Evolutionary conservation across 169 alveolate species (phyloP).

Genomic region (Plasmodium gonderi): DNA sequence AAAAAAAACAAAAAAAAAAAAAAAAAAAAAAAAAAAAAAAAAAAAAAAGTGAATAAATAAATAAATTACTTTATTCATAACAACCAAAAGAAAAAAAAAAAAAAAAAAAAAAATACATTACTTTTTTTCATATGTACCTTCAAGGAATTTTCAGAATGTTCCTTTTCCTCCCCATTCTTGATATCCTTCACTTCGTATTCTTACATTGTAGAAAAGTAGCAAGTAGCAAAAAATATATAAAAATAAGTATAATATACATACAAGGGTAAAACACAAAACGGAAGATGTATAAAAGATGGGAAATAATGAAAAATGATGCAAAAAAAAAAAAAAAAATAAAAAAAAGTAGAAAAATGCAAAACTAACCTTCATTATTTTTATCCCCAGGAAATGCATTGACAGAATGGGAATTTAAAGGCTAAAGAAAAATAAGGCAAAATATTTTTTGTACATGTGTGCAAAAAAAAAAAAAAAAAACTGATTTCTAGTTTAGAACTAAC

Average conservation of each 20-base stretch:
- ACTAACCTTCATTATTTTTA: constrained; percentile 23
- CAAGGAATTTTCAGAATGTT: constrained; percentile 40
- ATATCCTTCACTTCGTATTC: constrained; percentile 42
- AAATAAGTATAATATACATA: neutral
- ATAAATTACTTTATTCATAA: neutral
- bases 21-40: too few species aligned
- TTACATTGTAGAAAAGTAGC: neutral
- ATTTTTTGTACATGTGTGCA: neutral
- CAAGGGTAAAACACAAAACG: neutral
- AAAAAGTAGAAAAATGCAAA: neutral
- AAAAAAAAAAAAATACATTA: neutral
- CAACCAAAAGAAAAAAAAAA: neutral
- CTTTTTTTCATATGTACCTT: constrained; percentile 4
- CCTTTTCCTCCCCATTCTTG: constrained; percentile 7
- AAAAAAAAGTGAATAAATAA: neutral
- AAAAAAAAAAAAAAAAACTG: neutral
- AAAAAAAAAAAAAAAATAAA: neutral
- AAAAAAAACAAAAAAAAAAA: too few species aligned
- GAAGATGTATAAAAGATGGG: neutral
- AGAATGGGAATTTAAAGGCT: constrained; percentile 64
- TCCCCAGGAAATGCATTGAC: constrained; percentile 73
- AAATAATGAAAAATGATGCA: neutral
- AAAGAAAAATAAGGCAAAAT: neutral
- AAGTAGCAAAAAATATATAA: too few species aligned
- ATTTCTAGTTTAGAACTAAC: neutral